Conservation (phyloP, 352 stramenopile species). For the Phytophthora uliginosa region DNA sequence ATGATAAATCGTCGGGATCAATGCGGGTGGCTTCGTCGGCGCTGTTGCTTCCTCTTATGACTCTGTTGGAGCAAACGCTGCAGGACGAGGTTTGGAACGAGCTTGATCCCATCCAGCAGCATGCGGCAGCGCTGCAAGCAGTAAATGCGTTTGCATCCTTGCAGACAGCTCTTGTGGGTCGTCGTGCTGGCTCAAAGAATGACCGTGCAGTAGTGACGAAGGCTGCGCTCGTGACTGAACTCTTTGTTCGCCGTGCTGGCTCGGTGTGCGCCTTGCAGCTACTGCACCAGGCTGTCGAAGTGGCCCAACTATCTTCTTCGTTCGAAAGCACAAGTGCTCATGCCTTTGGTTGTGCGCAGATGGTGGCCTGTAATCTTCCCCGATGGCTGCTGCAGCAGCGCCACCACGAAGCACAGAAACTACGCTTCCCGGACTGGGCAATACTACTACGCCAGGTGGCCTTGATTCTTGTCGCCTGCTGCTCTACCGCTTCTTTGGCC, state of each 20-base stretch:
- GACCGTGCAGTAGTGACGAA: slow-evolving; percentile 27
- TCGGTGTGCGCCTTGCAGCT: slow-evolving; percentile 49
- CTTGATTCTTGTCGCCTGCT: slow-evolving; percentile 35
- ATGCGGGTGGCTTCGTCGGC: slow-evolving; percentile 28
- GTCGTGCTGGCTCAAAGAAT: slow-evolving; percentile 17
- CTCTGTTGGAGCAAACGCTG: slow-evolving; percentile 43
- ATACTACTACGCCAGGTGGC: slow-evolving; percentile 44
- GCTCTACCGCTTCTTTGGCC: background rate
- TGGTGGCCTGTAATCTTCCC: slow-evolving; percentile 42
- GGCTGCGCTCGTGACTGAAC: slow-evolving; percentile 32
- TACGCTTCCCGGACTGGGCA: slow-evolving; percentile 60
- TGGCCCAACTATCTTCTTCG: slow-evolving; percentile 9
- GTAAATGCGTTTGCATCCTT: slow-evolving; percentile 59
- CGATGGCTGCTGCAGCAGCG: slow-evolving; percentile 48
- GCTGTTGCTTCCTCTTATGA: slow-evolving; percentile 52
- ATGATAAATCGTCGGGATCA: slow-evolving; percentile 10
- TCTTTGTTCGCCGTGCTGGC: slow-evolving; percentile 45
- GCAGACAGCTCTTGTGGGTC: slow-evolving; percentile 8
- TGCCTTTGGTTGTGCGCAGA: slow-evolving; percentile 45
- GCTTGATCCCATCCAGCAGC: slow-evolving; percentile 50
- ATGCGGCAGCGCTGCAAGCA: slow-evolving; percentile 44
- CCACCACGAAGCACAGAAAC: slow-evolving; percentile 60
- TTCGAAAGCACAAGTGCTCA: background rate
- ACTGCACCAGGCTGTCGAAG: slow-evolving; percentile 41
- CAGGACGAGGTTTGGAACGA: slow-evolving; percentile 33